Base-by-base conservation (phyloP, 1,139 yeast genomes). In the Sugiyamaella novakii region DNA sequence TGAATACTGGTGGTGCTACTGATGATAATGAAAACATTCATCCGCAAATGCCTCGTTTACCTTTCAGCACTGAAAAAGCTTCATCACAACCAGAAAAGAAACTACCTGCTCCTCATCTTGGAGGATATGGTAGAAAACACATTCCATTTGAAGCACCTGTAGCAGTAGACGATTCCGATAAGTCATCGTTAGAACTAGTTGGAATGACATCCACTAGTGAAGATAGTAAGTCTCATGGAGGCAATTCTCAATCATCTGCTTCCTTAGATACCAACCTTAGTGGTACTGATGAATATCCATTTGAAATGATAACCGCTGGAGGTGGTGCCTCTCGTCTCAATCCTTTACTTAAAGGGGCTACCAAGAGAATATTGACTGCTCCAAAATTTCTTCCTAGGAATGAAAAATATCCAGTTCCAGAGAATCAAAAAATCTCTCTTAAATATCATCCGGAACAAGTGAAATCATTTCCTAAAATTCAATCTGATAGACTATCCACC, bases 351-450 rank as follows among this genome's bases (percentile, higher is more conserved):
- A 19, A 30, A 18, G 40, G 15, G 5, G 7, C 38, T 19, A 11
- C 8, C 42, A 38, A 27, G 15, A n/a, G 8, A 15, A 28, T 5
- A 34, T 41, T 12, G 35, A 28, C n/a, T 2, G 47, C 47, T 4
- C 47, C 49, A 1, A 49, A 49, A 29, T 19, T 28, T 8, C 43
- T 57, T 4, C 65, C 64, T 1, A 50, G 65, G 12, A 41, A 36
- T 10, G 58, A 54, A 12, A 62, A 61, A 43, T 62, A 45, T 43
- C 64, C 63, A 10, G 53, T 57, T 5, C 46, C 14, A 40, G 52
- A 18, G 11, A 43, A 31, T 12, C 37, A 30, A 22, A 33, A 22
- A 15, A 21, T 41, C 8, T 30, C 44, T 21, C 44, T 49, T n/a
- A 45, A 46, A 15, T 38, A 52, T 2, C 56, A 44, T 3, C 50